Evolutionary conservation across 371 early-diverging fungal species (phyloP).

Genomic region (Apophysomyces elegans): DNA sequence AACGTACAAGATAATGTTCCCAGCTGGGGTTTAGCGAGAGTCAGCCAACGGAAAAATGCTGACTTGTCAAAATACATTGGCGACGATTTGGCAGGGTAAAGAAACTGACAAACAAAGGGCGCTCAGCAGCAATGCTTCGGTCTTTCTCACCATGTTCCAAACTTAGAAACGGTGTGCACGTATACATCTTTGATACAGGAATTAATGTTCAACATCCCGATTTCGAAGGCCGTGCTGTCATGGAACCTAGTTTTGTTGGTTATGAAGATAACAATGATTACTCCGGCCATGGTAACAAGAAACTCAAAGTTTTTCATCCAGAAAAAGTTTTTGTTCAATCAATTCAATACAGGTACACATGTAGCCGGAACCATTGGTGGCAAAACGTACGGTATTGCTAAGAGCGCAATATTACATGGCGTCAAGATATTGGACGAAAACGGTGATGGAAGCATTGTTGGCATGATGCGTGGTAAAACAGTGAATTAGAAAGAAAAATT

Average conservation of each 20-base stretch:
- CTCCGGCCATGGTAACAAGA: constrained; percentile 55
- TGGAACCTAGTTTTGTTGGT: constrained; percentile 66
- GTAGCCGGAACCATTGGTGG: constrained; percentile 74
- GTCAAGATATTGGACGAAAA: constrained; percentile 66
- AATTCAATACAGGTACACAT: constrained; percentile 62
- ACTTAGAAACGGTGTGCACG: constrained; percentile 60
- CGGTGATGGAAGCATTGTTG: constrained; percentile 52
- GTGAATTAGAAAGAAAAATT: constrained; percentile 35
- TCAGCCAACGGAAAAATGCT: constrained; percentile 45
- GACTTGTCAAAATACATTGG: constrained; percentile 35
- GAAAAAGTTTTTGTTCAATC: constrained; percentile 3
- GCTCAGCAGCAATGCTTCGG: too few relatives aligned
- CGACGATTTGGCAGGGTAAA: constrained; percentile 55
- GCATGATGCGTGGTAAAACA: constrained; percentile 30
- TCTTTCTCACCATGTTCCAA: not conserved
- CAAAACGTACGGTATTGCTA: constrained; percentile 66
- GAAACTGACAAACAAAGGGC: not conserved
- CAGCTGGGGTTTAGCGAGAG: constrained; percentile 66
- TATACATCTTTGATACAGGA: constrained; percentile 80
- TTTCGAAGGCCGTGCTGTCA: constrained; percentile 80
- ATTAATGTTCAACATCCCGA: constrained; percentile 74
- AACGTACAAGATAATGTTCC: constrained; percentile 38
- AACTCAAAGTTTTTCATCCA: not conserved
- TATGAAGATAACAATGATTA: constrained; percentile 46
- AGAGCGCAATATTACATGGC: constrained; percentile 60